Evolutionary conservation across 2,329 filamentous ascomycete species (phyloP).

Genomic region (Ceratocystis eucalypticola): DNA sequence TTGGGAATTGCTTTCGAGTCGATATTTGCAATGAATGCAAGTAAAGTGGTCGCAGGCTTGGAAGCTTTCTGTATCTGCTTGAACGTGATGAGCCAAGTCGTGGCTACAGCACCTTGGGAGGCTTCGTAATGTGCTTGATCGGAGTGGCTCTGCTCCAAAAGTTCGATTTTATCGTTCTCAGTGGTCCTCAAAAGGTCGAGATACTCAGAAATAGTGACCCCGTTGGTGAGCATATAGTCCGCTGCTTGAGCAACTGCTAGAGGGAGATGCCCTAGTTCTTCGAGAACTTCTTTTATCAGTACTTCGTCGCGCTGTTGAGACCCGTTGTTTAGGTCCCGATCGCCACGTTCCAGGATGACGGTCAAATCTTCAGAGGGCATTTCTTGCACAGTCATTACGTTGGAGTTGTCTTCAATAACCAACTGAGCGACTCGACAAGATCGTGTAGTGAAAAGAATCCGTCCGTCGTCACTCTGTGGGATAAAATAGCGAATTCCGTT

Average conservation of each 20-base stretch:
- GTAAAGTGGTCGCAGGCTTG: background rate
- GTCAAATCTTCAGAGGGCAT: background rate
- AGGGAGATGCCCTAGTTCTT: slow-evolving; percentile 16
- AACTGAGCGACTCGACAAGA: background rate
- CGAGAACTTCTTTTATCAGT: background rate
- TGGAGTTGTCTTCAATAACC: background rate
- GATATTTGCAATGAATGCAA: background rate
- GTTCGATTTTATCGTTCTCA: background rate
- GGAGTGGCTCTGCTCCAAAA: background rate
- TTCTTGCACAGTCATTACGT: too few species aligned
- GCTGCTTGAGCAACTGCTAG: slow-evolving; percentile 20
- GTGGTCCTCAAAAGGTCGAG: background rate
- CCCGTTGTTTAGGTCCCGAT: background rate
- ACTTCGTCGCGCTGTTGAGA: background rate
- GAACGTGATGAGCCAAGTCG: background rate
- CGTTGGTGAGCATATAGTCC: slow-evolving; percentile 17
- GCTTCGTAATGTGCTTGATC: background rate
- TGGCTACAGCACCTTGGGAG: background rate
- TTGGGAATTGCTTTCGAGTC: background rate
- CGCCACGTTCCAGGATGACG: background rate
- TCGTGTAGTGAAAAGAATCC: slow-evolving; percentile 13
- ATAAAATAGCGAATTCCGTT: slow-evolving; percentile 22
- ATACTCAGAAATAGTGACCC: background rate
- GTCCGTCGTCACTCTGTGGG: slow-evolving; percentile 21
- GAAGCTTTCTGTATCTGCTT: background rate